phyloP scores from a whole-genome alignment of 305 asterid genomes.

The Fraxinus velutina region DNA sequence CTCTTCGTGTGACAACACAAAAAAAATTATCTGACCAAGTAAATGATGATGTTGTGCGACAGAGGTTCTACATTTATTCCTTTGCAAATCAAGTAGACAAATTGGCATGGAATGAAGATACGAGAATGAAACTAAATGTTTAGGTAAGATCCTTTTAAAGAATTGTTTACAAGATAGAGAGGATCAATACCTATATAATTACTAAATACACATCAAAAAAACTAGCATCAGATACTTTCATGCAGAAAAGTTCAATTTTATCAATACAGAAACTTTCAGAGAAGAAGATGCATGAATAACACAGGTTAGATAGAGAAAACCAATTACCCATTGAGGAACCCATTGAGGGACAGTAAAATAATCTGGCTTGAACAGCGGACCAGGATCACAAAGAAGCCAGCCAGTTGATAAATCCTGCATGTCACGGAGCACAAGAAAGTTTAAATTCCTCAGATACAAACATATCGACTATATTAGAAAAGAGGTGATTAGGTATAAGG shows the following conservation, averaged over 20 bases:
- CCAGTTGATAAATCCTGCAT: slow-evolving; percentile 84
- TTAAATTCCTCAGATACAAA: slow-evolving; percentile 18
- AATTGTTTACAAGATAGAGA: not conserved
- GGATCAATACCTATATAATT: slow-evolving; percentile 1
- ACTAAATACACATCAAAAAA: not conserved
- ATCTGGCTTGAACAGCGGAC: slow-evolving; percentile 71
- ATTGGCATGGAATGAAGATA: not conserved
- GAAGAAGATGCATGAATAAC: not conserved
- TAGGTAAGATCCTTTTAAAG: not conserved
- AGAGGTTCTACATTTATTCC: not conserved
- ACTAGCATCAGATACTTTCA: not conserved
- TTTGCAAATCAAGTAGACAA: not conserved
- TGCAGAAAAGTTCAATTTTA: not conserved
- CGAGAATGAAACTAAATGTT: not conserved
- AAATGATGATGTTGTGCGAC: not conserved
- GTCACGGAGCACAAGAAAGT: slow-evolving; percentile 13
- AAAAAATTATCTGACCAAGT: not conserved
- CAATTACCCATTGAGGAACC: slow-evolving; percentile 78
- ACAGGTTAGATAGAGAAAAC: slow-evolving; percentile 13
- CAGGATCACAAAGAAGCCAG: slow-evolving; percentile 98
- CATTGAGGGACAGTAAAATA: slow-evolving; percentile 58
- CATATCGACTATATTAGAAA: slow-evolving; percentile 9
- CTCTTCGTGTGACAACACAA: not conserved
- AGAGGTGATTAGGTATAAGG: not conserved
- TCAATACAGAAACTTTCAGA: not conserved